These are phyloP conservation scores for Sporobolomyces phaffii DNA, from an alignment of 768 basidiomycete genomes.

Conservation along the genomic window DNA sequence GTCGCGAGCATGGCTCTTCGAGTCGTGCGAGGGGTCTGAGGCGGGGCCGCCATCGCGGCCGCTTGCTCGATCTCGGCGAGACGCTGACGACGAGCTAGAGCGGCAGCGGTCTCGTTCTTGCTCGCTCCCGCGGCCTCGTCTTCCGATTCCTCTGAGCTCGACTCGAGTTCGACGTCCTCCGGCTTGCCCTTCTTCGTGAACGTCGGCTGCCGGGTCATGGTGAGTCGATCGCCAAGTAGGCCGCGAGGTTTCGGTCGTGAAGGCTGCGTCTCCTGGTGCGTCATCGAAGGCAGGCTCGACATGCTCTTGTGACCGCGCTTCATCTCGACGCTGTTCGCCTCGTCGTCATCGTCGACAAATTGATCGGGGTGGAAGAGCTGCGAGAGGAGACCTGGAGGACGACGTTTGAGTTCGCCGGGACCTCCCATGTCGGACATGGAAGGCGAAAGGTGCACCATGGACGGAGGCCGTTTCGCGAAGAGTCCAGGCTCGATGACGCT, in stretches of 20 bases:
- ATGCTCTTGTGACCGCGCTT: constrained; percentile 29
- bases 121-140: constrained; percentile 18
- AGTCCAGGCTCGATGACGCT: neutral
- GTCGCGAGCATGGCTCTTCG: constrained; percentile 74
- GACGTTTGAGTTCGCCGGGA: constrained; percentile 36
- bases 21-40: constrained; percentile 76
- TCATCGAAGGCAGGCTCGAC: constrained; percentile 22
- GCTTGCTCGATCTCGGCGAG: constrained; percentile 34
- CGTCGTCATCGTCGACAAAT: constrained; percentile 30
- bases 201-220: constrained; percentile 8
- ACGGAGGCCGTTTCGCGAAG: constrained; percentile 32
- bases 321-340: neutral
- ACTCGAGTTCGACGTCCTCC: constrained; percentile 40
- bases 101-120: constrained; percentile 14
- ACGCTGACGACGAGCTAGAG: constrained; percentile 21
- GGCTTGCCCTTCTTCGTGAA: constrained; percentile 34
- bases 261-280: neutral
- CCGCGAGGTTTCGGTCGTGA: neutral
- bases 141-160: constrained; percentile 35
- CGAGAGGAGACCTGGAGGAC: constrained; percentile 37
- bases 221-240: constrained; percentile 2
- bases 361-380: constrained; percentile 40
- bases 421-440: constrained; percentile 18
- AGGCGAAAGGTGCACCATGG: constrained; percentile 23
- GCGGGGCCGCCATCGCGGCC: constrained; percentile 59